Evolutionary conservation across 1,139 yeast genomes (phyloP).

Genomic region (Kodamaea ohmeri): DNA sequence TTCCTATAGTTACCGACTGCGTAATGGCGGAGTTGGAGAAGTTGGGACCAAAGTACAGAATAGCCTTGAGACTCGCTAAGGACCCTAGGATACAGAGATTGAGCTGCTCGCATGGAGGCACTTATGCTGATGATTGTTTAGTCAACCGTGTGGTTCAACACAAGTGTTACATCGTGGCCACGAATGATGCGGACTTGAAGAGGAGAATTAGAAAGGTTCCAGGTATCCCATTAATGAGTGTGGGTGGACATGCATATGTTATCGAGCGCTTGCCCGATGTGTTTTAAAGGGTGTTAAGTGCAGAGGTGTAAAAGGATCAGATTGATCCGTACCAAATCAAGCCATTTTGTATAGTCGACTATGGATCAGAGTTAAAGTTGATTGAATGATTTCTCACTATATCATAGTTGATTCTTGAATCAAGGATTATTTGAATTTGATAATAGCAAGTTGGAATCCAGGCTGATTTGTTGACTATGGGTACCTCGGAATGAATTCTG

Average conservation of each 20-base stretch:
- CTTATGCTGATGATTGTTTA: constrained; percentile 96
- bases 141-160: constrained; percentile 93
- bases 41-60: constrained; percentile 89
- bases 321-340: too few relatives aligned
- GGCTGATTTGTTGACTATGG: too few relatives aligned
- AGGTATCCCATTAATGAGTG: constrained; percentile 95
- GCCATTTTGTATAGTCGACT: too few relatives aligned
- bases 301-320: too few relatives aligned
- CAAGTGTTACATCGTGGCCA: constrained; percentile 94
- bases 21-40: constrained; percentile 97
- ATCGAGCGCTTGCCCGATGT: constrained; percentile 95
- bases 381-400: too few relatives aligned
- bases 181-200: constrained; percentile 97
- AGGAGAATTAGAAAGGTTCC: constrained; percentile 93
- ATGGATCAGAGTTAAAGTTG: too few relatives aligned
- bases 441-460: too few relatives aligned
- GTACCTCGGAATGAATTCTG: too few relatives aligned
- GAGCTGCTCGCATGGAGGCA: constrained; percentile 89
- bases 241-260: constrained; percentile 88
- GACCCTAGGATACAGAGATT: constrained; percentile 89
- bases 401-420: too few relatives aligned
- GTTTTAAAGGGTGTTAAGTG: constrained; percentile 41
- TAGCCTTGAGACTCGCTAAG: constrained; percentile 86
- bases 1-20: constrained; percentile 94
- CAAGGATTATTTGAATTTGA: too few relatives aligned